Percentiles rank a stretch among this genome's conserved stretches.
phyloP scores from a whole-genome alignment of 768 basidiomycete species.

The Tricholoma flavovirens region DNA sequence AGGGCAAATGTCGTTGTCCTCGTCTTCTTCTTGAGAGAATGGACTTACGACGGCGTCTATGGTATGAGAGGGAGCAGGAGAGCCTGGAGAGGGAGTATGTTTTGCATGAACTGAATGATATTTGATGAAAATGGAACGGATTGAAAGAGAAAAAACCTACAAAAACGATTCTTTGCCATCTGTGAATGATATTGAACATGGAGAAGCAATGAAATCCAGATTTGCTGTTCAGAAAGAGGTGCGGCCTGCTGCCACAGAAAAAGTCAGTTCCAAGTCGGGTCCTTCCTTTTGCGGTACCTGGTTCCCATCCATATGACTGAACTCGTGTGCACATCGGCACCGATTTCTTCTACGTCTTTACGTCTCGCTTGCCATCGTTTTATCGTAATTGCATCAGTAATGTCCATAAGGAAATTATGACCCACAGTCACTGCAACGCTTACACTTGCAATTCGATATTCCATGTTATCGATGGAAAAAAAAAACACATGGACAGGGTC shows the following conservation, averaged over 20 bases:
- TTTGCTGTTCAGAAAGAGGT: slow-evolving; percentile 18
- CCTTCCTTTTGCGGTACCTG: no score
- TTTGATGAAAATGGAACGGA: no score
- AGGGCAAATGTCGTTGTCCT: slow-evolving; percentile 83
- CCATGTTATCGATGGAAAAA: no score
- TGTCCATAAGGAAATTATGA: background rate
- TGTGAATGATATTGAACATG: slow-evolving; percentile 37
- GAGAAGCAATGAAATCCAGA: slow-evolving; percentile 36
- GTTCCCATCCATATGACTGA: no score
- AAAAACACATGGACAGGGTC: no score
- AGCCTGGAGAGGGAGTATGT: slow-evolving; percentile 54
- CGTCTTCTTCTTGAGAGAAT: slow-evolving; percentile 49
- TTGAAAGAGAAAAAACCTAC: slow-evolving; percentile 20
- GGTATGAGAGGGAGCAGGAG: slow-evolving; percentile 67
- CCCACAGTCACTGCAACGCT: no score
- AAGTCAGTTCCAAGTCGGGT: slow-evolving; percentile 7
- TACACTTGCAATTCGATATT: no score
- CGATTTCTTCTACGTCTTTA: background rate
- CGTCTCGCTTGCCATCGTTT: background rate
- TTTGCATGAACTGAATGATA: slow-evolving; percentile 29
- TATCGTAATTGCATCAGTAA: background rate
- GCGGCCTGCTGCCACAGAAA: slow-evolving; percentile 15
- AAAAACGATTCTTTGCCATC: slow-evolving; percentile 40
- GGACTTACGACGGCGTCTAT: slow-evolving; percentile 40
- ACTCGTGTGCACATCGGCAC: no score